Percentiles rank a stretch among this genome's conserved stretches.
Conservation (phyloP, 139 green algal genomes). For the Protoeuglena noctilucae region DNA sequence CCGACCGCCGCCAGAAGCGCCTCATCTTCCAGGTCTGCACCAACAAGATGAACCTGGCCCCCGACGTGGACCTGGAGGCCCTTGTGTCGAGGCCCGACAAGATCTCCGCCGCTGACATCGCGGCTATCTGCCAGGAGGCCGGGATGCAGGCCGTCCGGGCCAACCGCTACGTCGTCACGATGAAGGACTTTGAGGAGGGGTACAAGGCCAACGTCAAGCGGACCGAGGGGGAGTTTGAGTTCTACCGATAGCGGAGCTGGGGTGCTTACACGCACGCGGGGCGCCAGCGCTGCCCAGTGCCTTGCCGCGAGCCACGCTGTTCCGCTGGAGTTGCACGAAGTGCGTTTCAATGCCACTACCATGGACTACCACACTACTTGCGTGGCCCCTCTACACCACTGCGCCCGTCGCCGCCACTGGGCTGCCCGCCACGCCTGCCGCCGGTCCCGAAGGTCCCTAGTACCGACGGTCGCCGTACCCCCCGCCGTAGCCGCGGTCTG, state of each 20-base stretch:
- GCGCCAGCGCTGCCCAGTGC: neutral
- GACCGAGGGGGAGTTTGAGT: conserved; percentile 77
- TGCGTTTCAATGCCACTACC: too few relatives aligned
- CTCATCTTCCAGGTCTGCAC: conserved; percentile 99
- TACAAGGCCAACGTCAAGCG: conserved; percentile 95
- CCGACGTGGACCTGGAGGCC: conserved; percentile 98
- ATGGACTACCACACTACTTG: too few relatives aligned
- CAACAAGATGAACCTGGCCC: conserved; percentile 88
- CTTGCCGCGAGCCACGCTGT: too few relatives aligned
- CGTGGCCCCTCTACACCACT: too few relatives aligned
- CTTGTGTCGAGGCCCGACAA: conserved; percentile 93
- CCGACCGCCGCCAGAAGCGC: conserved; percentile 92
- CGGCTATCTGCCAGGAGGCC: conserved; percentile 77
- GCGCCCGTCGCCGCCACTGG: too few relatives aligned
- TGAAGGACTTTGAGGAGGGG: conserved; percentile 98
- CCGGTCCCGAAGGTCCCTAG: too few relatives aligned
- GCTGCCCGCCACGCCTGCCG: too few relatives aligned
- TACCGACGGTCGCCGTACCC: too few relatives aligned
- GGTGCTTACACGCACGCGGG: neutral
- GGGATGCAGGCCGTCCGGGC: conserved; percentile 88
- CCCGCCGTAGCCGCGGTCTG: too few relatives aligned
- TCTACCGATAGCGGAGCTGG: conserved; percentile 70
- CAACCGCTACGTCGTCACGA: conserved; percentile 95
- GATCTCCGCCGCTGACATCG: conserved; percentile 91
- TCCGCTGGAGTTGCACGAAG: too few relatives aligned